Base-by-base conservation (phyloP, 1,284 basidiomycete genomes). In the Entoloma clypeatum region DNA sequence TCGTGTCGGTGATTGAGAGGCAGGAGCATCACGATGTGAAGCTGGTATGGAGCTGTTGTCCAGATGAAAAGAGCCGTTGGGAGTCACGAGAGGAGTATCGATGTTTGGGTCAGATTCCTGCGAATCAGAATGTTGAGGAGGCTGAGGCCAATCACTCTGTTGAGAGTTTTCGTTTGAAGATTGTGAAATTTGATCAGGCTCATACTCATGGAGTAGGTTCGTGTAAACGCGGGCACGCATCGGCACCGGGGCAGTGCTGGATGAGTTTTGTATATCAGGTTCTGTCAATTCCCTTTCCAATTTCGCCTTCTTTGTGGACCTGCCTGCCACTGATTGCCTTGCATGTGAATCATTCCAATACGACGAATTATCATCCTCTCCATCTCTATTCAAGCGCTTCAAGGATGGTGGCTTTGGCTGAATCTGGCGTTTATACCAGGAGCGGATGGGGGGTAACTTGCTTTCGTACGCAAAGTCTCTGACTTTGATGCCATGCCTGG, bases 401-500 rank as follows among this genome's bases (percentile, higher is more conserved):
- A 67, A 51, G 3, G 58, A 44, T 29, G 54, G 56, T n/a, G 57
- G 55, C 24, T 60, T 61, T 18, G 71, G 72, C 50, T 72, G 72
- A 19, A 70, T 60, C 51, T 74, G 75, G 23, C 68, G 67, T 0
- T 64, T 58, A 34, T 62, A 67, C 14, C 74, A 71, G 3, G 74
- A 65, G 11, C 60, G 63, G 30, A 86, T 68, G 7, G 79, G 77
- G 5, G 81, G 79, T 26, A 83, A 62, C 21, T 60, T 74, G 59
- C 69, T 79, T 59, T 84, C 78, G 61, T 78, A 80, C 16, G 75
- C 81, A 65, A 81, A 86, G 62, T 86, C 82, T 63, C 78, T 76
- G 47, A 82, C 77, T 72, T 76, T 80, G 59, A 86, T 71, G 14
- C 79, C 78, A 16, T 72, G 46, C 32, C 57, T 58, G 42, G 63